These are phyloP conservation scores for Leccinum pellstonianum DNA, from an alignment of 768 basidiomycete species.

Conservation along the genomic window DNA sequence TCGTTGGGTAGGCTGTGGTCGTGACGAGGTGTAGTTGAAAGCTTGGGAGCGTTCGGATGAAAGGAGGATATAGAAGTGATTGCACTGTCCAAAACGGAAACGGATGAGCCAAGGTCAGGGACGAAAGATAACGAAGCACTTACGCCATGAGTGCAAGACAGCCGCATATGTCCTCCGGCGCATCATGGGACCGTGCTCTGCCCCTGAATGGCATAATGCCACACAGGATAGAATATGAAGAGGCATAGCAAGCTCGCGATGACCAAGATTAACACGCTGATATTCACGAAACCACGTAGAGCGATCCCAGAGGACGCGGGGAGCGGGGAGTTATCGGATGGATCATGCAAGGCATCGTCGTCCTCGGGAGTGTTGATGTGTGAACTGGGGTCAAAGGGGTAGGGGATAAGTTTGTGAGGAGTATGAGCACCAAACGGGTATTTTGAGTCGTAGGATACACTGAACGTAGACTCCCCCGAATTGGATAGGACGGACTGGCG, in stretches of 20 bases:
- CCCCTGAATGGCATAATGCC: constrained; percentile 27
- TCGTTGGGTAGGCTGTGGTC: background rate
- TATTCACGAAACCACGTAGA: constrained; percentile 61
- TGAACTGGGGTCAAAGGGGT: constrained; percentile 64
- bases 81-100: background rate
- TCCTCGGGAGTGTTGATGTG: constrained; percentile 63
- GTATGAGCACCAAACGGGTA: constrained; percentile 49
- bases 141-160: constrained; percentile 3
- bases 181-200: constrained; percentile 12
- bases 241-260: constrained; percentile 61
- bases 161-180: background rate
- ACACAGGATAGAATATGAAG: constrained; percentile 82
- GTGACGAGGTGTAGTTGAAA: background rate
- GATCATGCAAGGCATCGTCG: constrained; percentile 77
- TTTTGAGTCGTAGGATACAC: constrained; percentile 57
- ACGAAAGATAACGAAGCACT: background rate
- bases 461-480: constrained; percentile 50
- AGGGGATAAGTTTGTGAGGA: constrained; percentile 52
- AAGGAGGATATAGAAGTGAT: background rate
- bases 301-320: constrained; percentile 28
- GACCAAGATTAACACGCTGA: constrained; percentile 65
- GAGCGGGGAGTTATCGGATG: constrained; percentile 34
- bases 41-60: constrained; percentile 2
- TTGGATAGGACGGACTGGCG: constrained; percentile 50
- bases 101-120: background rate